Conservation (phyloP, 441 rosid species). For the Theobroma grandiflorum region DNA sequence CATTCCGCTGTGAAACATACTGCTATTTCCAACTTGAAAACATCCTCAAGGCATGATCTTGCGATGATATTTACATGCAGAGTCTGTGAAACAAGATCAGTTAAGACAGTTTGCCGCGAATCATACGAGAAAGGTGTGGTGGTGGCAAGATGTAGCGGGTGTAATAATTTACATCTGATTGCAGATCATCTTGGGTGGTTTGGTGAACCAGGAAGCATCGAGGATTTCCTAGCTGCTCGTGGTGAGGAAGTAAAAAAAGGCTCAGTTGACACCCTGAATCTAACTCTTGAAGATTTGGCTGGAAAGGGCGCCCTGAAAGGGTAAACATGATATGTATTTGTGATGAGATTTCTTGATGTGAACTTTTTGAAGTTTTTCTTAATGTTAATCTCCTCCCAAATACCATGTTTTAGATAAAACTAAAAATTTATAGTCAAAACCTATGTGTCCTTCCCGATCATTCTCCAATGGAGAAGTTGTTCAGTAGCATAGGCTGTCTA, state of each 20-base stretch:
- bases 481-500: neutral
- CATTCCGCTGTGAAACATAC: slow-evolving; percentile 41
- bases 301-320: slow-evolving; percentile 55
- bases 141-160: slow-evolving; percentile 80
- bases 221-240: slow-evolving; percentile 76
- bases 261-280: slow-evolving; percentile 70
- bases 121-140: slow-evolving; percentile 91
- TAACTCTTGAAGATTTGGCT: slow-evolving; percentile 79
- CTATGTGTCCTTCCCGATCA: neutral
- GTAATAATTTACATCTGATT: slow-evolving; percentile 84
- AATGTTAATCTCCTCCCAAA: neutral
- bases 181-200: slow-evolving; percentile 91
- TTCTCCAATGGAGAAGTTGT: neutral
- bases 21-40: slow-evolving; percentile 57
- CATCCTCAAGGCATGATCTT: slow-evolving; percentile 79
- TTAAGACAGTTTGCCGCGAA: slow-evolving; percentile 72
- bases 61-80: slow-evolving; percentile 87
- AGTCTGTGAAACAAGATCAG: slow-evolving; percentile 83
- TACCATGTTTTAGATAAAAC: neutral
- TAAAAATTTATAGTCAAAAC: neutral
- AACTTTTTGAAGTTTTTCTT: neutral
- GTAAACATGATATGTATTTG: slow-evolving; percentile 1
- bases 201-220: slow-evolving; percentile 82
- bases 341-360: neutral
- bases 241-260: slow-evolving; percentile 87